Evolutionary conservation across 2,329 filamentous ascomycete species (phyloP).

Genomic region (Cordyceps pruinosa): DNA sequence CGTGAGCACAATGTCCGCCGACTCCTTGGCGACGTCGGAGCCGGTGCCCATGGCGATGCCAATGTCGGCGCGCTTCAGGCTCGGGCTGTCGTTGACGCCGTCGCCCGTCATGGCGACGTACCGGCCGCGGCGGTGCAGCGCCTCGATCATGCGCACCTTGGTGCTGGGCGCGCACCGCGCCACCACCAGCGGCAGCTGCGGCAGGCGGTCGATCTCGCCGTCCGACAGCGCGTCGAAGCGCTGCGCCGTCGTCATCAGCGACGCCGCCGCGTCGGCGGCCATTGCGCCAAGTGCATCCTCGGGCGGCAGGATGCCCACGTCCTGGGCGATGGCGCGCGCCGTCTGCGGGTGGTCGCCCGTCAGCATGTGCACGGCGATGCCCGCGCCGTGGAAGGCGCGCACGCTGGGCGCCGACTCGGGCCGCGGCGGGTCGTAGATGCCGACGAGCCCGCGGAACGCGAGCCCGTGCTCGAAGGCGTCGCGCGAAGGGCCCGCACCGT

Average conservation of each 20-base stretch:
- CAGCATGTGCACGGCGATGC: conserved; percentile 58
- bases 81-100: conserved; percentile 63
- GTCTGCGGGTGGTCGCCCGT: conserved; percentile 59
- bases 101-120: conserved; percentile 66
- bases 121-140: conserved; percentile 55
- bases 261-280: conserved; percentile 43
- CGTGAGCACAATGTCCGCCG: conserved; percentile 57
- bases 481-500: conserved; percentile 16
- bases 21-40: conserved; percentile 63
- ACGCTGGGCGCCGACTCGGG: conserved; percentile 51
- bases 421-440: conserved; percentile 62
- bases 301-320: conserved; percentile 52
- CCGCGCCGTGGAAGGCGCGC: conserved; percentile 48
- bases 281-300: conserved; percentile 35
- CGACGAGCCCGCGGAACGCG: conserved; percentile 57
- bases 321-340: conserved; percentile 50
- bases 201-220: conserved; percentile 54
- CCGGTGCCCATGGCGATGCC: conserved; percentile 66
- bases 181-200: conserved; percentile 58
- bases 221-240: conserved; percentile 59
- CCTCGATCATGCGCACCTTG: conserved; percentile 69
- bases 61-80: conserved; percentile 59
- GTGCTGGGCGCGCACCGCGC: conserved; percentile 65
- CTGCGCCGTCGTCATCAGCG: conserved; percentile 55
- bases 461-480: conserved; percentile 44